phyloP scores from a whole-genome alignment of 345 rosid genomes.

The Syzygium jambos region DNA sequence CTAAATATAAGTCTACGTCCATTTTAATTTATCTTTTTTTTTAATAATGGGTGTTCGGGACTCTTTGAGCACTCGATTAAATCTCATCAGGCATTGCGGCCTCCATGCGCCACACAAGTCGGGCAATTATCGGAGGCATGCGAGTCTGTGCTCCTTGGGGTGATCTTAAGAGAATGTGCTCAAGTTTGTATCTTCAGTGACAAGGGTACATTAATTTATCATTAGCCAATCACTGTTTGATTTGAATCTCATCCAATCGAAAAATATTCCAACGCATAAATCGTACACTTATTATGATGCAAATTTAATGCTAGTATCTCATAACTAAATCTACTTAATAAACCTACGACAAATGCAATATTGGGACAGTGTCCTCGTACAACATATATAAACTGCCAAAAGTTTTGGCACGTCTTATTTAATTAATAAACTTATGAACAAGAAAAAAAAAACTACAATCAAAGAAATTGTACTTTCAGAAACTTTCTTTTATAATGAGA shows the following conservation, averaged over 20 bases:
- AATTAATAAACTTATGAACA: not conserved
- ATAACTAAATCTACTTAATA: not conserved
- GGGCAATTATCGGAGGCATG: not conserved
- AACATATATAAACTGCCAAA: not conserved
- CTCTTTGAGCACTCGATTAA: not conserved
- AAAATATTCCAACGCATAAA: not conserved
- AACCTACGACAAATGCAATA: not conserved
- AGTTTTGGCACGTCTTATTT: not conserved
- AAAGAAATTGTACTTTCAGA: not conserved
- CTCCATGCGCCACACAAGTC: not conserved
- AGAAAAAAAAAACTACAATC: not conserved
- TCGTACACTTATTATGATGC: not conserved
- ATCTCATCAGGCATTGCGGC: not conserved
- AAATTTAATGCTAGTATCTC: not conserved
- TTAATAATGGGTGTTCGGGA: not conserved
- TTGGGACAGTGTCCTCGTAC: not conserved
- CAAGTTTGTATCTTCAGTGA: not conserved
- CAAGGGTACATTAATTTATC: not conserved
- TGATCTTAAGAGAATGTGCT: not conserved
- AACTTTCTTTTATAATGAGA: not conserved
- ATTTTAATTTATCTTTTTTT: not conserved
- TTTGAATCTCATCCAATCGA: not conserved
- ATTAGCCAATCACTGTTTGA: not conserved
- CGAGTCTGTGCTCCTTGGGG: rapidly evolving
- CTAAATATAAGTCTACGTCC: not conserved